Percentiles rank a stretch among this genome's conserved stretches.
phyloP scores from a whole-genome alignment of 176 grass and related monocot genomes.

The Zizania latifolia region DNA sequence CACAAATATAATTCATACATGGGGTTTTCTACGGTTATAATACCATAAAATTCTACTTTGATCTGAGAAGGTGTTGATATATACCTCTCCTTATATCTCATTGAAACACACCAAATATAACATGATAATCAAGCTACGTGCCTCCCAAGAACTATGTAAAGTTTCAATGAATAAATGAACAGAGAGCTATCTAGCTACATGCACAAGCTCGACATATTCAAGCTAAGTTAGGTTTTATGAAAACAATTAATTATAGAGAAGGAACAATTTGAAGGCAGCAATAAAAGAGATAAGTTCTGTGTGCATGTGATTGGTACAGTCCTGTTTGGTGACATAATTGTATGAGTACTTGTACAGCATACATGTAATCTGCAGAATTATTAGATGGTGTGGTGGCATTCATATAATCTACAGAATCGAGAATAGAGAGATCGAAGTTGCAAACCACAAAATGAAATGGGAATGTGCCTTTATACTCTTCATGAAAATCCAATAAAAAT shows the following conservation, averaged over 20 bases:
- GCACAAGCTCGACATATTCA: too few relatives aligned
- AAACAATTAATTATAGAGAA: not conserved
- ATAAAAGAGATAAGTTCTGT: not conserved
- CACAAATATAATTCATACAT: too few relatives aligned
- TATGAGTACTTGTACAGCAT: conserved; percentile 23
- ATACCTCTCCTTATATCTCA: too few relatives aligned
- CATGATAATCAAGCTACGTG: too few relatives aligned
- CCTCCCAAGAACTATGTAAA: not conserved
- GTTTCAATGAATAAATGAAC: not conserved
- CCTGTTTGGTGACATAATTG: conserved; percentile 30
- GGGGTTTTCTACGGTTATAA: too few relatives aligned
- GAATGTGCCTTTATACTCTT: conserved; percentile 20
- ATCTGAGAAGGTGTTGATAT: too few relatives aligned
- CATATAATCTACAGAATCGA: not conserved
- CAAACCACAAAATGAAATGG: not conserved
- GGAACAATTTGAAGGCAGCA: not conserved
- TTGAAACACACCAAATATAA: too few relatives aligned
- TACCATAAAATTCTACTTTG: too few relatives aligned
- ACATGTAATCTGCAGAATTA: conserved; percentile 13
- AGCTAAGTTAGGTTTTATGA: too few relatives aligned
- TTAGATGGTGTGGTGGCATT: not conserved
- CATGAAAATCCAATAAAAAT: not conserved
- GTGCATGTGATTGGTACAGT: conserved; percentile 2
- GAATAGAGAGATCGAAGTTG: conserved; percentile 17
- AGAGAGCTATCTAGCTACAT: too few relatives aligned